Percentiles rank a stretch among this genome's conserved stretches.
Conservation (phyloP, 768 basidiomycete genomes). For the Neoboletus brunneissimus region DNA sequence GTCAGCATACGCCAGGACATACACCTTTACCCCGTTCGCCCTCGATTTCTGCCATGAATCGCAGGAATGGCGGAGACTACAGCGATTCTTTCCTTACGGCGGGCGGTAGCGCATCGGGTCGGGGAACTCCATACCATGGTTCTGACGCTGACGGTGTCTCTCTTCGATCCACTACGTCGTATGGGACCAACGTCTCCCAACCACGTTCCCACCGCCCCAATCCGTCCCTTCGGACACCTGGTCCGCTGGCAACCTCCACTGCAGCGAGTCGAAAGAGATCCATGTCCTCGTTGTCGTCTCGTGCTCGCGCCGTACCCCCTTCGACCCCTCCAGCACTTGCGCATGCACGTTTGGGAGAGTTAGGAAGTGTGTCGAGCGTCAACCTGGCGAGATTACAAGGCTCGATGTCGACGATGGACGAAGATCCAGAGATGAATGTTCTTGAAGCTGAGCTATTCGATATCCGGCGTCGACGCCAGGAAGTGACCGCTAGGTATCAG, state of each 20-base stretch:
- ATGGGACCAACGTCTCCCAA: constrained; percentile 46
- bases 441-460: constrained; percentile 64
- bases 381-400: constrained; percentile 49
- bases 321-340: constrained; percentile 29
- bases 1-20: constrained; percentile 24
- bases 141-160: constrained; percentile 51
- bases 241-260: constrained; percentile 24
- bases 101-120: constrained; percentile 27
- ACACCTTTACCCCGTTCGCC: constrained; percentile 28
- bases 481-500: constrained; percentile 71
- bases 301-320: constrained; percentile 38
- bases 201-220: constrained; percentile 45
- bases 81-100: constrained; percentile 25
- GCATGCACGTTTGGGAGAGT: constrained; percentile 30
- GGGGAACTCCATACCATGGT: constrained; percentile 30
- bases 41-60: constrained; percentile 26
- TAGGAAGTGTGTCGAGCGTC: constrained; percentile 42
- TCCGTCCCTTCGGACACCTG: constrained; percentile 35
- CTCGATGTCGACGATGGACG: constrained; percentile 25
- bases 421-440: constrained; percentile 36
- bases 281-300: constrained; percentile 57
- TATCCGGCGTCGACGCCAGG: constrained; percentile 64
- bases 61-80: constrained; percentile 26
- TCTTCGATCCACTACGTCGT: constrained; percentile 52
- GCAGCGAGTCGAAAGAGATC: constrained; percentile 55